These are phyloP conservation scores for Venturiaceae sp. DNA, from an alignment of 2,329 filamentous ascomycete species.

Conservation along the genomic window DNA sequence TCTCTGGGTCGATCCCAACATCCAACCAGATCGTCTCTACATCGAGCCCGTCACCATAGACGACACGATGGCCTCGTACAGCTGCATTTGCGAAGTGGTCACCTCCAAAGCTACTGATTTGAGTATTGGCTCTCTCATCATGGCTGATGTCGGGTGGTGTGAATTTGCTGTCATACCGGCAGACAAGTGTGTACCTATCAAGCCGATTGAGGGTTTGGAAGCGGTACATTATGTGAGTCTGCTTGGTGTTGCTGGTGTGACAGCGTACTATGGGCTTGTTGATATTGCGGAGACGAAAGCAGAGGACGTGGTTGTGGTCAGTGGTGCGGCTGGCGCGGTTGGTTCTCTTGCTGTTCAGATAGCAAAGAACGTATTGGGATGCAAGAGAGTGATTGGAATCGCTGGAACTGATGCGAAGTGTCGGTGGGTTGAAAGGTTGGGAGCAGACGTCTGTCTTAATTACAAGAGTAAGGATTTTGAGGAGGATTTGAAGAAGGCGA, in stretches of 20 bases:
- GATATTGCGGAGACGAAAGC: slow-evolving; percentile 6
- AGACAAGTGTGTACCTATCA: background rate
- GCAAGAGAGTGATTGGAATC: slow-evolving; percentile 2
- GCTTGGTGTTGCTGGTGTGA: slow-evolving; percentile 8
- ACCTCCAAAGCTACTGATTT: background rate
- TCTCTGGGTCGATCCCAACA: background rate
- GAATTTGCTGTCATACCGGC: slow-evolving; percentile 2
- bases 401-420: slow-evolving; percentile 2
- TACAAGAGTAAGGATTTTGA: background rate
- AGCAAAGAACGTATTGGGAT: slow-evolving; percentile 11
- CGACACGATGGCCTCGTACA: background rate
- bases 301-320: slow-evolving; percentile 8
- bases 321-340: slow-evolving; percentile 9
- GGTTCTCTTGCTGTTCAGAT: slow-evolving; percentile 10
- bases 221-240: slow-evolving; percentile 5
- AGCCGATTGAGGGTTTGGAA: background rate
- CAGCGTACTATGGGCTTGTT: slow-evolving; percentile 9
- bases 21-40: background rate
- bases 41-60: background rate
- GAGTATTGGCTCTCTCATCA: background rate
- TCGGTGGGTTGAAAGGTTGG: background rate
- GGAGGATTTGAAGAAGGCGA: background rate
- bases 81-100: background rate
- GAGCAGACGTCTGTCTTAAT: slow-evolving; percentile 1
- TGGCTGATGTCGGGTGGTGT: background rate